These are phyloP conservation scores for Saposhnikovia divaricata DNA, from an alignment of 129 eudicot genomes.

Conservation along the genomic window DNA sequence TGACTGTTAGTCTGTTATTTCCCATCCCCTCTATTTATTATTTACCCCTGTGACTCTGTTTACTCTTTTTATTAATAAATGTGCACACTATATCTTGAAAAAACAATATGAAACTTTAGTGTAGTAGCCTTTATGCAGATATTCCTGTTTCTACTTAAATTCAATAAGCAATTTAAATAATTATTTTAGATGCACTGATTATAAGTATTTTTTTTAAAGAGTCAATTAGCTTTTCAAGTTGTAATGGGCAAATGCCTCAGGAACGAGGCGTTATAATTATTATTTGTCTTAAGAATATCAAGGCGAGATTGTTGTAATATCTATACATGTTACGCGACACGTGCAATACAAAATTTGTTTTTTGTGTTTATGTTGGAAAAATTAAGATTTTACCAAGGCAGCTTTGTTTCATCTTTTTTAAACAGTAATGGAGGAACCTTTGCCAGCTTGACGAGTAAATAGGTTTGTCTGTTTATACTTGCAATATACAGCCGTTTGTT, in stretches of 20 bases:
- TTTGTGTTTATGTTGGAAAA: not conserved
- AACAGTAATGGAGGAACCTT: conserved; percentile 4
- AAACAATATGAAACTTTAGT: no score
- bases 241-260: not conserved
- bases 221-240: no score
- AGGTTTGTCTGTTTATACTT: not conserved
- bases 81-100: no score
- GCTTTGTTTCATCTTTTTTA: not conserved
- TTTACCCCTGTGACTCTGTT: no score
- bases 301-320: not conserved
- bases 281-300: no score
- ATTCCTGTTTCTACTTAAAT: no score
- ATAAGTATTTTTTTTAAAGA: not conserved
- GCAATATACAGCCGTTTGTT: not conserved
- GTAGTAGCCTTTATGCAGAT: no score
- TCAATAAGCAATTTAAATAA: no score
- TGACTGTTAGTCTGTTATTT: no score
- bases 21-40: no score
- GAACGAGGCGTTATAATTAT: not conserved
- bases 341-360: not conserved
- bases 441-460: not conserved
- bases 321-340: not conserved
- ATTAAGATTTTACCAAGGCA: not conserved
- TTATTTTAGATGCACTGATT: no score
- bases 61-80: no score